Evolutionary conservation across 495 filamentous ascomycete genomes (phyloP), one percentile per base, ranked within the genome.

Genomic region (Penicillium coprophilum): DNA sequence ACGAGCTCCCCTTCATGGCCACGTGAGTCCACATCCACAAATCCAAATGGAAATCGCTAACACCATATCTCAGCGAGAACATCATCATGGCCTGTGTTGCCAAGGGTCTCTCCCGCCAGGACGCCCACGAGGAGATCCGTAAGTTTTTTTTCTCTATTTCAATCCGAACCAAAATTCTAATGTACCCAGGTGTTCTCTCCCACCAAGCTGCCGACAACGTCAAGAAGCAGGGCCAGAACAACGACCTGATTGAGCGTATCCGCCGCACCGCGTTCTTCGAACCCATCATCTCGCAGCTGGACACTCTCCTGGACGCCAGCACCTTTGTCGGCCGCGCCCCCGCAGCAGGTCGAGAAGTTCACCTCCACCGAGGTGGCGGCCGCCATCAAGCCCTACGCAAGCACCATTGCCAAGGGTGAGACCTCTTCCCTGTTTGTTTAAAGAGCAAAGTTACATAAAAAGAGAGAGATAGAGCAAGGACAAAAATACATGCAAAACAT

Each of bases 1-100:
- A 89, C 46, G 92, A 96, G 72, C 83, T 96, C 32, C 92, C 92
- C 12, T 95, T 95, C 77, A 93, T 94, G 88, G 84, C 86, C 6
- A 92, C 90, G 60, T 89, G 67, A 73, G 74, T 72, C 20, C 20
- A 56, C 38, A 4, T 34, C 20, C 19, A 38, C 34, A n/a, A 36
- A 45, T 39, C 31, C 6, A 6, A 6, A 8, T 23, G 23, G 52
- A 28, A 15, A 47, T 13, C 9, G 43, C 64, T 72, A 60, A 73
- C 55, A 38, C 36, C 9, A 15, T 27, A 46, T 9, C 17, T 12
- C 40, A 77, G 74, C 62, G 76, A 79, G 62, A 79, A 75, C 64
- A 88, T 97, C 64, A 90, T 97, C 71, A 96, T 96, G 91, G 85
- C 84, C 65, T 81, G 94, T 47, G 85, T 89, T 38, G 79, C 80